phyloP scores from a whole-genome alignment of 176 grass and related monocot genomes.

The Ampelocalamus luodianensis region DNA sequence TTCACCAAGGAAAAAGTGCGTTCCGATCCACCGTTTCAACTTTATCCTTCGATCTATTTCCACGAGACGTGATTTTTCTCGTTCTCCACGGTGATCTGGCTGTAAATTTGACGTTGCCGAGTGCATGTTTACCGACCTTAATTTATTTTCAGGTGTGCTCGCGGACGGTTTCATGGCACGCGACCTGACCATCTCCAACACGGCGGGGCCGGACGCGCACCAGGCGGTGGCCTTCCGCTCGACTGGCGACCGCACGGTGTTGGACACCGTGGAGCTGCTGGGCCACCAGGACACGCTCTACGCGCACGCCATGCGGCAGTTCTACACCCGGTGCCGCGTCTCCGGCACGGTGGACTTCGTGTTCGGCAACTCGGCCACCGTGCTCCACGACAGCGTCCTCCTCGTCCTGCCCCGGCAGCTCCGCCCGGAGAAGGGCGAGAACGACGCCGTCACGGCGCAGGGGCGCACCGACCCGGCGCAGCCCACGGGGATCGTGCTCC shows the following conservation, averaged over 20 bases:
- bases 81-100: neutral
- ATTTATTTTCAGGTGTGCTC: slow-evolving; percentile 52
- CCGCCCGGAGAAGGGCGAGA: slow-evolving; percentile 69
- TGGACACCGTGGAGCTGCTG: slow-evolving; percentile 77
- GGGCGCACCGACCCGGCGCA: slow-evolving; percentile 91
- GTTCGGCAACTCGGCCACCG: slow-evolving; percentile 84
- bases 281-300: slow-evolving; percentile 99
- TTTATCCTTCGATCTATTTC: neutral
- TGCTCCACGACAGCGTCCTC: slow-evolving; percentile 64
- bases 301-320: slow-evolving; percentile 75
- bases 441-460: slow-evolving; percentile 80
- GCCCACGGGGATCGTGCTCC: slow-evolving; percentile 86
- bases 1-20: neutral
- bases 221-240: slow-evolving; percentile 93
- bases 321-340: slow-evolving; percentile 85
- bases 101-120: neutral
- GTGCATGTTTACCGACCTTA: neutral
- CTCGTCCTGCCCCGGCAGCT: slow-evolving; percentile 74
- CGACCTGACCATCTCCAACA: slow-evolving; percentile 90
- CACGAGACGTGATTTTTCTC: neutral
- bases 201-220: slow-evolving; percentile 88
- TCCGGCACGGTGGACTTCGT: slow-evolving; percentile 96
- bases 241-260: slow-evolving; percentile 74
- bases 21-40: neutral
- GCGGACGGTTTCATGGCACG: slow-evolving; percentile 90